Evolutionary conservation across 179 eudicot species (phyloP).

Genomic region (Beta lomatogona): DNA sequence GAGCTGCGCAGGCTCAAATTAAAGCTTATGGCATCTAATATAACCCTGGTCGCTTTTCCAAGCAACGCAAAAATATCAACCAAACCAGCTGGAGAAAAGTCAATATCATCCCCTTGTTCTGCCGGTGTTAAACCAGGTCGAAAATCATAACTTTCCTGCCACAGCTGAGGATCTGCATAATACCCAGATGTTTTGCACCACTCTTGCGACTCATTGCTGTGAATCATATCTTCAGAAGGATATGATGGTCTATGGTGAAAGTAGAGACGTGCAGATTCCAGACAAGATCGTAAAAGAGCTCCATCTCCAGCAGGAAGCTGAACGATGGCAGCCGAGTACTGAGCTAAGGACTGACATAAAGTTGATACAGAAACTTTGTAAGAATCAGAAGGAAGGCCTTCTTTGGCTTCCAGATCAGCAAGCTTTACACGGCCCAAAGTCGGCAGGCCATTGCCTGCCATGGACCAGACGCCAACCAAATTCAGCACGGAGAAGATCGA

Average conservation of each 20-base stretch:
- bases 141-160: conserved; percentile 90
- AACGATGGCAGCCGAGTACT: conserved; percentile 89
- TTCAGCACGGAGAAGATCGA: background rate
- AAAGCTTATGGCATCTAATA: conserved; percentile 84
- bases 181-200: conserved; percentile 98
- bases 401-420: conserved; percentile 67
- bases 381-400: conserved; percentile 87
- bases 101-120: conserved; percentile 57
- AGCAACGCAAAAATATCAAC: conserved; percentile 64
- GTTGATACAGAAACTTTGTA: conserved; percentile 80
- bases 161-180: conserved; percentile 75
- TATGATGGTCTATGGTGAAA: conserved; percentile 75
- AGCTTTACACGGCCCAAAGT: conserved; percentile 88
- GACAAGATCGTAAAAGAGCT: conserved; percentile 76
- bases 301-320: conserved; percentile 66
- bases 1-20: conserved; percentile 82
- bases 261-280: conserved; percentile 86
- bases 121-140: conserved; percentile 77
- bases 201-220: conserved; percentile 64
- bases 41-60: conserved; percentile 78
- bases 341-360: conserved; percentile 81
- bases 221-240: conserved; percentile 71
- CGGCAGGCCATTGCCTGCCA: conserved; percentile 88
- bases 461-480: conserved; percentile 23
- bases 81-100: conserved; percentile 81